These are phyloP conservation scores for Diaporthe citriasiana DNA, from an alignment of 2,329 filamentous ascomycete species.

Conservation along the genomic window DNA sequence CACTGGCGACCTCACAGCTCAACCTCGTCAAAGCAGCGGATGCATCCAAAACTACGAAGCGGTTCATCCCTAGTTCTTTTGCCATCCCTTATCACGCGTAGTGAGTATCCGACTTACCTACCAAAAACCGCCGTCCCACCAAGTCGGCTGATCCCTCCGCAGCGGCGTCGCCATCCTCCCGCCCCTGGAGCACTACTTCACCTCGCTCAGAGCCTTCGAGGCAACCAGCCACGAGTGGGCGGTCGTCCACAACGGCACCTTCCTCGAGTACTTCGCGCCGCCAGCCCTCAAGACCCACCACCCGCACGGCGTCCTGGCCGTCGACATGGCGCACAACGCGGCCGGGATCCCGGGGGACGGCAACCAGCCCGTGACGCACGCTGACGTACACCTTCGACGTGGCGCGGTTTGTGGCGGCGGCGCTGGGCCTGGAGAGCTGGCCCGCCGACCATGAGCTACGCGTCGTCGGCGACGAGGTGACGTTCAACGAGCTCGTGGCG, in stretches of 20 bases:
- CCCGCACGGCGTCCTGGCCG: conserved; percentile 54
- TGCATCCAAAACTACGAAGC: not conserved
- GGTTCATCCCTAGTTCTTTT: conserved; percentile 22
- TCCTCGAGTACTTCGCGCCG: conserved; percentile 61
- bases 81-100: conserved; percentile 1
- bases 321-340: conserved; percentile 59
- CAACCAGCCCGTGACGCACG: conserved; percentile 55
- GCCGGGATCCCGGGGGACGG: conserved; percentile 66
- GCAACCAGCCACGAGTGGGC: conserved; percentile 55
- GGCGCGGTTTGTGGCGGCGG: conserved; percentile 59
- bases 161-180: conserved; percentile 20
- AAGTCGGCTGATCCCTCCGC: not conserved
- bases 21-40: conserved; percentile 4
- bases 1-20: conserved; percentile 1
- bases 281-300: conserved; percentile 56
- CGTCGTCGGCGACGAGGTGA: conserved; percentile 57
- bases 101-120: not conserved
- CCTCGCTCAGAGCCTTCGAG: conserved; percentile 45
- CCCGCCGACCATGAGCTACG: conserved; percentile 50
- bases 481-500: conserved; percentile 60
- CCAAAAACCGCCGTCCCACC: not conserved
- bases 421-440: conserved; percentile 60
- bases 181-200: conserved; percentile 10
- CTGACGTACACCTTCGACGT: conserved; percentile 66
- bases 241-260: conserved; percentile 56